phyloP scores from a whole-genome alignment of 2,329 filamentous ascomycete species.

The Biscogniauxia sp. region DNA sequence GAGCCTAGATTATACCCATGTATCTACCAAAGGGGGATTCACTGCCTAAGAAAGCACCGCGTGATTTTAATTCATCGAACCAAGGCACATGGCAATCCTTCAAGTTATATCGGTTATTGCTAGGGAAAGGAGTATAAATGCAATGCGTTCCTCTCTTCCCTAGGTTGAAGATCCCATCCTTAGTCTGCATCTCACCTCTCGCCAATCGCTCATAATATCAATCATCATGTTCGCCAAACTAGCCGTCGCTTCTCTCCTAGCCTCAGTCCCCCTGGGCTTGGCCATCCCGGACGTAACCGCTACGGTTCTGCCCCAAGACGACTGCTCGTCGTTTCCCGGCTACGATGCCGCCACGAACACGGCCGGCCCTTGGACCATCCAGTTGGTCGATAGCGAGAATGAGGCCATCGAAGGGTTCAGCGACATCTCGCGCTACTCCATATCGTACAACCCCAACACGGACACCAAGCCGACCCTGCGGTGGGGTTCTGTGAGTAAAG shows the following conservation, averaged over 20 bases:
- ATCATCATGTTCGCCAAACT: slow-evolving; percentile 18
- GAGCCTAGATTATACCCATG: neutral
- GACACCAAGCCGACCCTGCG: slow-evolving; percentile 17
- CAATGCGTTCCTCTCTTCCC: slow-evolving; percentile 1
- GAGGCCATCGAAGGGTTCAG: slow-evolving; percentile 19
- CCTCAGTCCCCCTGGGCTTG: slow-evolving; percentile 10
- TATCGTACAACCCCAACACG: slow-evolving; percentile 6
- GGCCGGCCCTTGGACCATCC: slow-evolving; percentile 19
- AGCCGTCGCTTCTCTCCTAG: slow-evolving; percentile 17
- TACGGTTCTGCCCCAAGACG: slow-evolving; percentile 11
- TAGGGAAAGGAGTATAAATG: slow-evolving; percentile 2
- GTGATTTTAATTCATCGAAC: neutral
- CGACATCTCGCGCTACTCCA: slow-evolving; percentile 17
- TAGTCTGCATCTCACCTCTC: neutral
- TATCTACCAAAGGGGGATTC: neutral
- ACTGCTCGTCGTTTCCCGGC: slow-evolving; percentile 18
- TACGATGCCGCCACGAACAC: slow-evolving; percentile 18
- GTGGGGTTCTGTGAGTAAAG: slow-evolving; percentile 18
- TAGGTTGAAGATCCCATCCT: neutral
- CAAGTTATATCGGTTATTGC: neutral
- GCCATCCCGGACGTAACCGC: slow-evolving; percentile 18
- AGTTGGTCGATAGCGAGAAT: slow-evolving; percentile 18
- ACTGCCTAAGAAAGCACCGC: neutral
- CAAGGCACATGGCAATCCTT: neutral
- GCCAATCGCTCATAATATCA: neutral